phyloP scores from a whole-genome alignment of 2,329 filamentous ascomycete genomes.

The Cordyceps pruinosa region DNA sequence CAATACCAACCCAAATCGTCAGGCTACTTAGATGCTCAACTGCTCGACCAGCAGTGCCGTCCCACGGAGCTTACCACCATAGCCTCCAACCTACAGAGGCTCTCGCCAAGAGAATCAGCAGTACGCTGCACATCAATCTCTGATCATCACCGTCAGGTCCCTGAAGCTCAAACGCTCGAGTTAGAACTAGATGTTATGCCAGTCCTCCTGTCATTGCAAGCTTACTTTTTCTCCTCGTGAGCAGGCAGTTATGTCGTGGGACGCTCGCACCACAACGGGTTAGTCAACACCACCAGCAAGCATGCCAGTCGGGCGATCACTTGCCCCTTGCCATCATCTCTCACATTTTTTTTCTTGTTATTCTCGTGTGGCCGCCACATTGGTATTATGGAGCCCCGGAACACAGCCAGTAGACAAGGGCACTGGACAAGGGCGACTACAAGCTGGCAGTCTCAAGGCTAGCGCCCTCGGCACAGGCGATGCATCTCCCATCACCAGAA shows the following conservation, averaged over 20 bases:
- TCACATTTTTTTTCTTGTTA: slow-evolving; percentile 14
- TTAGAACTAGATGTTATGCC: background rate
- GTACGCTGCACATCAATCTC: background rate
- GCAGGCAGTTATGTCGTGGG: slow-evolving; percentile 4
- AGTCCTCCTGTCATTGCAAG: background rate
- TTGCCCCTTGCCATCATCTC: slow-evolving; percentile 15
- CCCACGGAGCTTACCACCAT: background rate
- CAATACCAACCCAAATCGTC: background rate
- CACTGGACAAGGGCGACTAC: background rate
- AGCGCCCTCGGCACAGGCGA: background rate
- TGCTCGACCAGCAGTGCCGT: no score
- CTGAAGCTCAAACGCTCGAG: background rate
- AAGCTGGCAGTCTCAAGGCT: background rate
- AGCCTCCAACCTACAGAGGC: background rate
- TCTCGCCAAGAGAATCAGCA: background rate
- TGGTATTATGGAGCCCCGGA: background rate
- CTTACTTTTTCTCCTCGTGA: slow-evolving; percentile 6
- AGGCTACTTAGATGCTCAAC: background rate
- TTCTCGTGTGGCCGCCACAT: slow-evolving; percentile 7
- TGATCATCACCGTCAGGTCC: background rate
- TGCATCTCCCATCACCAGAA: background rate
- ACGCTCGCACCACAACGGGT: background rate
- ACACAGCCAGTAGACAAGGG: background rate
- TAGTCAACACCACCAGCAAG: slow-evolving; percentile 14
- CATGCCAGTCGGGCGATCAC: slow-evolving; percentile 18